Evolutionary conservation across 176 grass and related monocot species (phyloP).

Genomic region (Cocos nucifera): DNA sequence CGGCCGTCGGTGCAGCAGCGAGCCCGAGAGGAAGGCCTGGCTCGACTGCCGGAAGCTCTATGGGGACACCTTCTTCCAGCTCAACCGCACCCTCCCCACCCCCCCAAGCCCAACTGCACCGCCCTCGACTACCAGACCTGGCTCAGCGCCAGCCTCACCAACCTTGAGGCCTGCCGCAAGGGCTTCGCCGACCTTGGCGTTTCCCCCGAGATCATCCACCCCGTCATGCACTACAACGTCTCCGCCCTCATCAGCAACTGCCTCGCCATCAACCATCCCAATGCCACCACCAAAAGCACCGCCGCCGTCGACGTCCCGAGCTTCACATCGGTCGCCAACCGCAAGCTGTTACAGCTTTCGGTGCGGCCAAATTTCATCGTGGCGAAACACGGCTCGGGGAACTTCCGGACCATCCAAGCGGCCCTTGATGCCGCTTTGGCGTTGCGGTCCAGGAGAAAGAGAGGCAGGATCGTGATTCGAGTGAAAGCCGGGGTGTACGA

Average conservation of each 20-base stretch:
- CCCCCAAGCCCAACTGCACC: background rate
- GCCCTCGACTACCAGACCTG: constrained; percentile 37
- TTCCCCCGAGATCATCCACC: constrained; percentile 20
- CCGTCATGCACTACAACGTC: constrained; percentile 30
- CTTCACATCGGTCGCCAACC: constrained; percentile 5
- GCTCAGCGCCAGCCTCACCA: constrained; percentile 39
- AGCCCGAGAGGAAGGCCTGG: constrained; percentile 18
- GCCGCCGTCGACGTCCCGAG: constrained; percentile 2
- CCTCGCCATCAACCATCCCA: constrained; percentile 28
- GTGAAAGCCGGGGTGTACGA: too few species aligned
- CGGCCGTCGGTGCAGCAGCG: constrained; percentile 12
- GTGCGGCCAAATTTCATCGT: too few species aligned
- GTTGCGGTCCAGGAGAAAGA: too few species aligned
- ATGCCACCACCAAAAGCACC: background rate
- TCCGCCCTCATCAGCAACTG: constrained; percentile 46
- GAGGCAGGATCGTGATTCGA: too few species aligned
- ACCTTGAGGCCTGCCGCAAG: constrained; percentile 26
- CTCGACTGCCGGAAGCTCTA: constrained; percentile 44
- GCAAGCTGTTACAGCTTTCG: constrained; percentile 14
- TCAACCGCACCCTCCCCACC: constrained; percentile 28
- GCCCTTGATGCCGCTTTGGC: too few species aligned
- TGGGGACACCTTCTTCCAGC: constrained; percentile 22
- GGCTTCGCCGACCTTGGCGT: constrained; percentile 28
- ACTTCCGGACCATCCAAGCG: too few species aligned
- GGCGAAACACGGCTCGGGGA: too few species aligned